Percentiles rank a stretch among this genome's conserved stretches.
Conservation (phyloP, 2,329 filamentous ascomycete species). For the Arthroderma sp. region DNA sequence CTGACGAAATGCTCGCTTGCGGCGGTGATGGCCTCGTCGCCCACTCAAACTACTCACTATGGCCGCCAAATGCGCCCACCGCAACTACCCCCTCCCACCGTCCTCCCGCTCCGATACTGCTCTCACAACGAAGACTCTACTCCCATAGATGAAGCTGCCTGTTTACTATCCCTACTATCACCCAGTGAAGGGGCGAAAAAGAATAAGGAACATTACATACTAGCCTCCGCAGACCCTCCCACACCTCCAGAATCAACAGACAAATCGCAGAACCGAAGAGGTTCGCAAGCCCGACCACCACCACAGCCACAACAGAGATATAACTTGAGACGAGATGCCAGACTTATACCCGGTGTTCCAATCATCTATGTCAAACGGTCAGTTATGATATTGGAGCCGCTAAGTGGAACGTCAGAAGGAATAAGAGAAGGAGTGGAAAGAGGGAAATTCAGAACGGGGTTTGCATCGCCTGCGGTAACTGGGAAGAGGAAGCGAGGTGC, state of each 20-base stretch:
- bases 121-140: slow-evolving; percentile 31
- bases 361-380: slow-evolving; percentile 39
- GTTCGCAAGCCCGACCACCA: slow-evolving; percentile 14
- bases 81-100: slow-evolving; percentile 33
- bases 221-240: slow-evolving; percentile 29
- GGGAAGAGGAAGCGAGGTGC: slow-evolving; percentile 23
- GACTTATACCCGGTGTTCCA: slow-evolving; percentile 35
- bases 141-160: slow-evolving; percentile 32
- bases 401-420: slow-evolving; percentile 31
- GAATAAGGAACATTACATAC: slow-evolving; percentile 37
- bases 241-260: neutral
- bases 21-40: slow-evolving; percentile 25
- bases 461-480: slow-evolving; percentile 19
- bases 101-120: slow-evolving; percentile 34
- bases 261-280: slow-evolving; percentile 10
- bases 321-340: slow-evolving; percentile 27
- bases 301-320: slow-evolving; percentile 15
- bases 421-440: slow-evolving; percentile 32
- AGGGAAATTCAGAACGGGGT: slow-evolving; percentile 33
- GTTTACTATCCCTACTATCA: slow-evolving; percentile 32
- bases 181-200: slow-evolving; percentile 25
- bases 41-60: slow-evolving; percentile 11
- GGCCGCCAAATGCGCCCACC: slow-evolving; percentile 27
- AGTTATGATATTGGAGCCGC: slow-evolving; percentile 38
- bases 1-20: slow-evolving; percentile 55